A percentile compares a stretch with the other conserved stretches of the same genome.
These are phyloP conservation scores for Hanseniaspora clermontiae DNA, from an alignment of 805 yeast genomes.

Conservation along the genomic window DNA sequence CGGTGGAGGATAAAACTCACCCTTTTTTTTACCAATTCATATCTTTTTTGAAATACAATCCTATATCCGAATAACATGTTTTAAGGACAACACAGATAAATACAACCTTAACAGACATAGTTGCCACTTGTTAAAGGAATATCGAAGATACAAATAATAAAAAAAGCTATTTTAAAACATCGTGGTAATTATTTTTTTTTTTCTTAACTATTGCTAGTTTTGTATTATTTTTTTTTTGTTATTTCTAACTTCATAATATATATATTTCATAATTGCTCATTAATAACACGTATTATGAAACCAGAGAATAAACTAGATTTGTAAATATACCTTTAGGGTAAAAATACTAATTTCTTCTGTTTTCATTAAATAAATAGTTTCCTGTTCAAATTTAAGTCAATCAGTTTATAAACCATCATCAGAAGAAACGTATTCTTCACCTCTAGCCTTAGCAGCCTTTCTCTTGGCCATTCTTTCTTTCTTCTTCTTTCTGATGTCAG, in stretches of 20 bases:
- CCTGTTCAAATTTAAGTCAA: neutral
- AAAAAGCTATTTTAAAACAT: too few species aligned
- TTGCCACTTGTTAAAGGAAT: too few species aligned
- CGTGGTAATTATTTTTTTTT: neutral
- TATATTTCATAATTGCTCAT: neutral
- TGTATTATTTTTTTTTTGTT: neutral
- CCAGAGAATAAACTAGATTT: neutral
- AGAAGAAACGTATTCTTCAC: slow-evolving; percentile 98
- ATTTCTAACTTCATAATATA: neutral
- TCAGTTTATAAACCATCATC: slow-evolving; percentile 55
- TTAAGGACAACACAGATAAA: too few species aligned
- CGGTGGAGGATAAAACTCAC: too few species aligned
- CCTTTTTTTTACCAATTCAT: too few species aligned
- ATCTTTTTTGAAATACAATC: too few species aligned
- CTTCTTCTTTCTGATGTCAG: slow-evolving; percentile 99
- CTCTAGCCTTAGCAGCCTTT: slow-evolving; percentile 97
- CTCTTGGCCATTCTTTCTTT: slow-evolving; percentile 99
- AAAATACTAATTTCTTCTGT: neutral
- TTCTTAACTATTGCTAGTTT: slow-evolving; percentile 2
- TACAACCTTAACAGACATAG: too few species aligned
- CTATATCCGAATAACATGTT: too few species aligned
- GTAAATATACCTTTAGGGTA: neutral
- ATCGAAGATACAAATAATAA: too few species aligned
- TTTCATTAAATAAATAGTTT: slow-evolving; percentile 1
- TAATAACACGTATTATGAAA: neutral